Conservation (phyloP, 768 basidiomycete genomes). For the Termitomyces sp. region DNA sequence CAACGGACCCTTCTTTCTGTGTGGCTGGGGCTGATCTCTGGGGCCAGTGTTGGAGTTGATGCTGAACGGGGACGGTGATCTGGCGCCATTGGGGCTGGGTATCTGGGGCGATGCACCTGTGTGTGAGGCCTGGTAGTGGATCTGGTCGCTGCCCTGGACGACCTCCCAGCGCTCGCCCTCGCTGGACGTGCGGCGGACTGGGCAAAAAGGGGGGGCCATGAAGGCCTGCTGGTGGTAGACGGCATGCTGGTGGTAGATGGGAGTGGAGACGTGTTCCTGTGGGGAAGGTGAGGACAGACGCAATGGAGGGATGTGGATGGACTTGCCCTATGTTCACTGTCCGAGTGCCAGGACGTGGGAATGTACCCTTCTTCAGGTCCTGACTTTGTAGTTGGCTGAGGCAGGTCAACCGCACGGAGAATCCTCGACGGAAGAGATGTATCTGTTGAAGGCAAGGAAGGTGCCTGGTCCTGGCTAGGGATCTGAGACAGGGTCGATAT, state of each 20-base stretch:
- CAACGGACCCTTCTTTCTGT: slow-evolving; percentile 22
- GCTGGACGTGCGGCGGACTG: slow-evolving; percentile 23
- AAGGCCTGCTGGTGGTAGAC: slow-evolving; percentile 35
- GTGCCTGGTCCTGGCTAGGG: no score
- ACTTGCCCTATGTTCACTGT: slow-evolving; percentile 33
- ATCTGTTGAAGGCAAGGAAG: no score
- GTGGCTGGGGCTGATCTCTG: slow-evolving; percentile 21
- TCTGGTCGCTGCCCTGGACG: slow-evolving; percentile 28
- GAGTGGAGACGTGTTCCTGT: slow-evolving; percentile 29
- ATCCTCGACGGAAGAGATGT: slow-evolving; percentile 34
- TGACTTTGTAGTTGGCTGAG: slow-evolving; percentile 29
- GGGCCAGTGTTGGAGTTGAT: slow-evolving; percentile 23
- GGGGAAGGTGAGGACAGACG: background rate
- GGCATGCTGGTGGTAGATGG: slow-evolving; percentile 38
- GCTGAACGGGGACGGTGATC: slow-evolving; percentile 50
- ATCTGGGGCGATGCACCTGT: slow-evolving; percentile 41
- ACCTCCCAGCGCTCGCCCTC: slow-evolving; percentile 51
- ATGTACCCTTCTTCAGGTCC: slow-evolving; percentile 32
- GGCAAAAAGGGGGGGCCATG: slow-evolving; percentile 13
- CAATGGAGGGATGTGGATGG: slow-evolving; percentile 6
- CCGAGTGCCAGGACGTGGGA: slow-evolving; percentile 20
- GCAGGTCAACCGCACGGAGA: slow-evolving; percentile 57
- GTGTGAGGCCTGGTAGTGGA: slow-evolving; percentile 38
- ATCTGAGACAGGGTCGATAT: no score
- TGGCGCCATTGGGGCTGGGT: slow-evolving; percentile 33